A percentile compares a stretch with the other conserved stretches of the same genome.
Evolutionary conservation across 352 stramenopile genomes (phyloP).

Genomic region (Nothophytophthora sp.): DNA sequence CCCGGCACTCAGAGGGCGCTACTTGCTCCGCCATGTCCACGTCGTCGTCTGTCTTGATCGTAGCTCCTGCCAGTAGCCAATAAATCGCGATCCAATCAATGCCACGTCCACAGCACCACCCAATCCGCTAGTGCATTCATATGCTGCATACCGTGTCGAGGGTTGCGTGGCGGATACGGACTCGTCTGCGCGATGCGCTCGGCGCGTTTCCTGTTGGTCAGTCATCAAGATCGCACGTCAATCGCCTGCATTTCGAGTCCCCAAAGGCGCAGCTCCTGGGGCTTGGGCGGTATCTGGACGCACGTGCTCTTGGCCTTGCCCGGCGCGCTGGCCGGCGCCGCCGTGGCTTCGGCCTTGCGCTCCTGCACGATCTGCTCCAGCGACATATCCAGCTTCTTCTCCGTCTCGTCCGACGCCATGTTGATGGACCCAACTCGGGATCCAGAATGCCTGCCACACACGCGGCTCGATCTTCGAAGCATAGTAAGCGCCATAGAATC

Average conservation of each 20-base stretch:
- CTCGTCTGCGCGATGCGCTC: conserved; percentile 57
- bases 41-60: conserved; percentile 17
- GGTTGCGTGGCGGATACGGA: conserved; percentile 44
- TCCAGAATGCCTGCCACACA: too few relatives aligned
- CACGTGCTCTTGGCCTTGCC: conserved; percentile 64
- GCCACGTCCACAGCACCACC: too few relatives aligned
- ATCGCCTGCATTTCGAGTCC: conserved; percentile 4
- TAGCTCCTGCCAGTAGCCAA: too few relatives aligned
- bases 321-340: conserved; percentile 3
- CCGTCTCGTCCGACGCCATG: conserved; percentile 43
- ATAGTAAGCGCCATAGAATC: conserved; percentile 18
- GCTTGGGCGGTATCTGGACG: too few relatives aligned
- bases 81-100: too few relatives aligned
- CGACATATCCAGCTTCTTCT: conserved; percentile 79
- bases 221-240: conserved; percentile 16
- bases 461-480: too few relatives aligned
- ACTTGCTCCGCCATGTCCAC: conserved; percentile 32
- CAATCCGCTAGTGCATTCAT: too few relatives aligned
- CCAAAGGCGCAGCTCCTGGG: conserved; percentile 13
- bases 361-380: conserved; percentile 67
- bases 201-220: conserved; percentile 53
- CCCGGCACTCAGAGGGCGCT: conserved; percentile 34
- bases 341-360: conserved; percentile 31
- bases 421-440: too few relatives aligned
- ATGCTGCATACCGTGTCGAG: conserved; percentile 21